Evolutionary conservation across 768 basidiomycete species (phyloP).

Genomic region (Russula abietina): DNA sequence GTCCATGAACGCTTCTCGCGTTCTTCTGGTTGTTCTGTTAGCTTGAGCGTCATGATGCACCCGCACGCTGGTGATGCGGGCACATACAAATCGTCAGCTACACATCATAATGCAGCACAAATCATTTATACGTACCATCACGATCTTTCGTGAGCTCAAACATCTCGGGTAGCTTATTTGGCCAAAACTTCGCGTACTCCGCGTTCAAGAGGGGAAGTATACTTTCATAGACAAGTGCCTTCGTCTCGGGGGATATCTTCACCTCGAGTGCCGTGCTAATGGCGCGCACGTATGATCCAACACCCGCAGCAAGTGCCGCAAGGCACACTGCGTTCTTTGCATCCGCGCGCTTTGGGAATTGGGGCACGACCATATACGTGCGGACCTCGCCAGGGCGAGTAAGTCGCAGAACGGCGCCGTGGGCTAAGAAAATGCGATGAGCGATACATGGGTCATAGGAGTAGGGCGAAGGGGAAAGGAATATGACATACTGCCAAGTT

Average conservation of each 20-base stretch:
- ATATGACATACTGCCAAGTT: constrained; percentile 39
- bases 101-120: not conserved
- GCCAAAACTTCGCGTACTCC: constrained; percentile 43
- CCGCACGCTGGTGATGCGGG: constrained; percentile 43
- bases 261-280: constrained; percentile 40
- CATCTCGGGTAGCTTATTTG: constrained; percentile 33
- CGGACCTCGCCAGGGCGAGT: constrained; percentile 45
- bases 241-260: constrained; percentile 42
- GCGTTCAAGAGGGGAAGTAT: constrained; percentile 41
- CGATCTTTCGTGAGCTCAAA: constrained; percentile 42
- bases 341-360: constrained; percentile 53
- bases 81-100: not conserved
- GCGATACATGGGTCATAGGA: too few species aligned
- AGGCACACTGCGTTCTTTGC: constrained; percentile 67
- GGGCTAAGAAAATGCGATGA: constrained; percentile 42
- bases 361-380: constrained; percentile 59
- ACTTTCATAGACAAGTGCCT: constrained; percentile 40
- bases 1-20: constrained; percentile 41
- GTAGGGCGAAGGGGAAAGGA: not conserved
- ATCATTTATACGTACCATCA: constrained; percentile 40
- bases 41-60: constrained; percentile 42
- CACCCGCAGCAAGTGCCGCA: constrained; percentile 56
- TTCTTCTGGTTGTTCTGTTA: constrained; percentile 32
- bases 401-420: constrained; percentile 59
- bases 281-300: constrained; percentile 50